These are phyloP conservation scores for Penicillium sp. DNA, from an alignment of 2,329 filamentous ascomycete genomes.

Conservation along the genomic window DNA sequence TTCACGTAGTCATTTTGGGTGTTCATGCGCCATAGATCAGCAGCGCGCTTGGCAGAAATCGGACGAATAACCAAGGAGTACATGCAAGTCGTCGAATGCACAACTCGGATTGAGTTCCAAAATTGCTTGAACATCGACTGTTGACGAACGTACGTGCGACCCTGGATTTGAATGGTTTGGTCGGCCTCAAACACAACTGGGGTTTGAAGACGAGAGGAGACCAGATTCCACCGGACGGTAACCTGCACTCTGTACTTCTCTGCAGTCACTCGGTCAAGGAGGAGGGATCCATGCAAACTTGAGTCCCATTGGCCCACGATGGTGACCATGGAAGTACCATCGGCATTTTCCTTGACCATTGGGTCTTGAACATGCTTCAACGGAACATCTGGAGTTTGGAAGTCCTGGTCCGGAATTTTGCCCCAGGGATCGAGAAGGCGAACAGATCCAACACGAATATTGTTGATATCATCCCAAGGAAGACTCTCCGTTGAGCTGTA, in stretches of 20 bases:
- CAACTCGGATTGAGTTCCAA: constrained; percentile 81
- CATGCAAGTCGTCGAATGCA: constrained; percentile 82
- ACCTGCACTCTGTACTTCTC: constrained; percentile 92
- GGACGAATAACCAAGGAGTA: constrained; percentile 87
- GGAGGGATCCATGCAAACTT: constrained; percentile 83
- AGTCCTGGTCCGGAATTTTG: constrained; percentile 77
- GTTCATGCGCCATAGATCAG: constrained; percentile 94
- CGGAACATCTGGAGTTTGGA: constrained; percentile 70
- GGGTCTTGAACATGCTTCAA: constrained; percentile 78
- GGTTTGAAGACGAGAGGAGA: constrained; percentile 78
- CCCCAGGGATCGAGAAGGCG: constrained; percentile 82
- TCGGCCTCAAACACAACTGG: constrained; percentile 86
- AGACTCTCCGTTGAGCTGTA: constrained; percentile 87
- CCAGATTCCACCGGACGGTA: constrained; percentile 81
- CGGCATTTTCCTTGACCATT: constrained; percentile 78
- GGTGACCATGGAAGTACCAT: constrained; percentile 85
- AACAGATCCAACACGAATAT: constrained; percentile 76
- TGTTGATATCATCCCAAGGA: constrained; percentile 82
- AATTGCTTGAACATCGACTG: constrained; percentile 84
- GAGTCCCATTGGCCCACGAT: constrained; percentile 97
- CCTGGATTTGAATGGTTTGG: constrained; percentile 78
- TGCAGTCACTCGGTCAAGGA: constrained; percentile 90
- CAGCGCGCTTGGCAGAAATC: constrained; percentile 84
- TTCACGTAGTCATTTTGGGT: constrained; percentile 95
- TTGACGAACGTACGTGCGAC: constrained; percentile 80